Evolutionary conservation across 1,284 basidiomycete species (phyloP).

Genomic region (Lignosus rhinocerotis): DNA sequence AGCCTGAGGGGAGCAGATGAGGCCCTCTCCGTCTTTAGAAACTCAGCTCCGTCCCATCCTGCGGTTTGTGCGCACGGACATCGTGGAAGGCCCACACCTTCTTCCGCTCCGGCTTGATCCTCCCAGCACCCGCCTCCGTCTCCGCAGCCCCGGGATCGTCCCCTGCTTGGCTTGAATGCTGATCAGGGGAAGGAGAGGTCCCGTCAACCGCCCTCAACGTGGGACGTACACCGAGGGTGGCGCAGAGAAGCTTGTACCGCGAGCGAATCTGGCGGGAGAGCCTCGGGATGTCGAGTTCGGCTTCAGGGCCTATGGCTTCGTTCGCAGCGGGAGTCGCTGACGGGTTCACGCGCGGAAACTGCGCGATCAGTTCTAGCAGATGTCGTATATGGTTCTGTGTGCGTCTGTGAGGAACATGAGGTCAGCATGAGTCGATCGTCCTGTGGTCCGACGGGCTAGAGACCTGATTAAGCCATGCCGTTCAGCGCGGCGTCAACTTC

Average conservation of each 20-base stretch:
- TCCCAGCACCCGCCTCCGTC: slow-evolving; percentile 1
- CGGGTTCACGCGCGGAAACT: slow-evolving; percentile 81
- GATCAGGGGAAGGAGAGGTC: slow-evolving; percentile 14
- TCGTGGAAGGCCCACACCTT: slow-evolving; percentile 24
- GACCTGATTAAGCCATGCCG: neutral
- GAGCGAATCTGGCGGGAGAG: slow-evolving; percentile 86
- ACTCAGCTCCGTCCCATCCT: slow-evolving; percentile 17
- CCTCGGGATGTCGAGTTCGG: slow-evolving; percentile 70
- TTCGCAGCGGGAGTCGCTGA: slow-evolving; percentile 31
- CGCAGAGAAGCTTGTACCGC: slow-evolving; percentile 84
- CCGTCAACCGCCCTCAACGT: slow-evolving; percentile 44
- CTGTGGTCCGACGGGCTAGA: neutral
- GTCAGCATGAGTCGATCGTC: slow-evolving; percentile 6
- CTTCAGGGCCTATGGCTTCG: slow-evolving; percentile 21
- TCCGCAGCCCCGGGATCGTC: slow-evolving; percentile 13
- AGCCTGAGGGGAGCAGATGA: neutral
- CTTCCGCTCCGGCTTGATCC: slow-evolving; percentile 12
- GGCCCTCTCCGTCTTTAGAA: slow-evolving; percentile 10
- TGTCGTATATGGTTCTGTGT: slow-evolving; percentile 63
- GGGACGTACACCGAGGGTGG: slow-evolving; percentile 77
- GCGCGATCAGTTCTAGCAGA: slow-evolving; percentile 70
- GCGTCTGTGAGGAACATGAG: slow-evolving; percentile 44
- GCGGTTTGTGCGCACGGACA: slow-evolving; percentile 2
- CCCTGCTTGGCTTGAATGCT: neutral
- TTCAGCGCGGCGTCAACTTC: neutral